Percentiles rank a stretch among this genome's conserved stretches.
Evolutionary conservation across 495 filamentous ascomycete species (phyloP).

Genomic region (Annulohypoxylon nitens): DNA sequence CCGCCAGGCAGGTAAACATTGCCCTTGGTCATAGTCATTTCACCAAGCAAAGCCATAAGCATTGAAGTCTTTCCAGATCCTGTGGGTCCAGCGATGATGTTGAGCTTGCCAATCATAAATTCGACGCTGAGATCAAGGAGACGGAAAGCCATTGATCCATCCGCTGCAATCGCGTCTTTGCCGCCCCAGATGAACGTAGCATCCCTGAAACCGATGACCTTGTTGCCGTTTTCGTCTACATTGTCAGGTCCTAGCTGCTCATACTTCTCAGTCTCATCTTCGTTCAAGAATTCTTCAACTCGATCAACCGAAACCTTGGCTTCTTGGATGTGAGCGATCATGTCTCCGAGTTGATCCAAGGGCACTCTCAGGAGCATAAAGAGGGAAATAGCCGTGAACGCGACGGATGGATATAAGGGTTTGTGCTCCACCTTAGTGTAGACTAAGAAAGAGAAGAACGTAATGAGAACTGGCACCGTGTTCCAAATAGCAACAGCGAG

Average conservation of each 20-base stretch:
- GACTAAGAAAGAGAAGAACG: constrained; percentile 92
- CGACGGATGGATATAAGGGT: constrained; percentile 89
- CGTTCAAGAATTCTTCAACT: constrained; percentile 93
- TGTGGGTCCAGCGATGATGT: constrained; percentile 91
- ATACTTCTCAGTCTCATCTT: constrained; percentile 98
- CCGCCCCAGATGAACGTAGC: constrained; percentile 92
- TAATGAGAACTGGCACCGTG: constrained; percentile 94
- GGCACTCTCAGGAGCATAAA: constrained; percentile 96
- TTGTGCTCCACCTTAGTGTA: constrained; percentile 94
- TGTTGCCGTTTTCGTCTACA: constrained; percentile 68
- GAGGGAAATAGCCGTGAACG: constrained; percentile 95
- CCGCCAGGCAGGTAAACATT: constrained; percentile 85
- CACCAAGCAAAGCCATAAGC: constrained; percentile 94
- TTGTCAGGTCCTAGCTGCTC: constrained; percentile 79
- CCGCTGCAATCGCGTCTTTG: constrained; percentile 69
- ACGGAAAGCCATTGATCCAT: constrained; percentile 78
- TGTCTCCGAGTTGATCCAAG: constrained; percentile 96
- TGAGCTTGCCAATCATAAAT: constrained; percentile 84
- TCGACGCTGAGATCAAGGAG: constrained; percentile 82
- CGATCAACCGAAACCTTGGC: constrained; percentile 96
- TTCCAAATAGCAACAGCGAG: constrained; percentile 94
- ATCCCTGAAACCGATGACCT: constrained; percentile 84
- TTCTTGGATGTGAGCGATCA: constrained; percentile 99
- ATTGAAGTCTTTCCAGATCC: constrained; percentile 96
- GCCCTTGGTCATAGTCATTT: constrained; percentile 91